A percentile compares a stretch with the other conserved stretches of the same genome.
phyloP scores from a whole-genome alignment of 768 basidiomycete genomes.

The Terana coerulea region DNA sequence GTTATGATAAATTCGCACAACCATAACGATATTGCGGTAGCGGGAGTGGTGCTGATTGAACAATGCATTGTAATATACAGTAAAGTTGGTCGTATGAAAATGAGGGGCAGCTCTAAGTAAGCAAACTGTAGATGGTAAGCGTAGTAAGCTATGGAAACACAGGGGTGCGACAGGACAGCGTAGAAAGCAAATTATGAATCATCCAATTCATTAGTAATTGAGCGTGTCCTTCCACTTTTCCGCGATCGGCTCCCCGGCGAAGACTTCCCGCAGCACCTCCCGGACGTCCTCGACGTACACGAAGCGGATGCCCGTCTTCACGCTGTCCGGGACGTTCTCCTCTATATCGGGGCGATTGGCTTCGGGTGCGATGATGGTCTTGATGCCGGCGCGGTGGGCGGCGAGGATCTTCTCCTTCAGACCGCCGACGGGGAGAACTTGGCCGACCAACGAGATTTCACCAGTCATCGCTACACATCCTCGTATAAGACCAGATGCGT shows the following conservation, averaged over 20 bases:
- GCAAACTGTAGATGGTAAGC: constrained; percentile 4
- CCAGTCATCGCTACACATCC: constrained; percentile 84
- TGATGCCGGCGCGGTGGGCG: constrained; percentile 95
- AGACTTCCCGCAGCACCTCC: constrained; percentile 87
- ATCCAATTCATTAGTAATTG: constrained; percentile 4
- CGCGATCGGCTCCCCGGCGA: constrained; percentile 54
- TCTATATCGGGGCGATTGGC: constrained; percentile 94
- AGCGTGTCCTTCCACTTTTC: constrained; percentile 71
- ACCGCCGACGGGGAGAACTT: constrained; percentile 94
- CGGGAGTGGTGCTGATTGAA: too few relatives aligned
- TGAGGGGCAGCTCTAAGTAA: constrained; percentile 11
- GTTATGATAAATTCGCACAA: too few relatives aligned
- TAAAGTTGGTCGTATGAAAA: constrained; percentile 4
- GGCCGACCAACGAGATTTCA: constrained; percentile 93
- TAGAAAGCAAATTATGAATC: constrained; percentile 5
- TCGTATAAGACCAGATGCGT: not conserved
- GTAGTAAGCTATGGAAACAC: constrained; percentile 4
- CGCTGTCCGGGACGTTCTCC: constrained; percentile 94
- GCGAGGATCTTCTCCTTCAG: constrained; percentile 96
- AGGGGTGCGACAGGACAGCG: not conserved
- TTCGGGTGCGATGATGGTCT: constrained; percentile 80
- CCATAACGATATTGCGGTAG: too few relatives aligned
- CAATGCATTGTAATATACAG: constrained; percentile 12
- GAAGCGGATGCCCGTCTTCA: constrained; percentile 92
- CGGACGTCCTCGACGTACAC: constrained; percentile 93